These are phyloP conservation scores for Eremochloa ophiuroides DNA, from an alignment of 176 grass and related monocot genomes.

Conservation along the genomic window DNA sequence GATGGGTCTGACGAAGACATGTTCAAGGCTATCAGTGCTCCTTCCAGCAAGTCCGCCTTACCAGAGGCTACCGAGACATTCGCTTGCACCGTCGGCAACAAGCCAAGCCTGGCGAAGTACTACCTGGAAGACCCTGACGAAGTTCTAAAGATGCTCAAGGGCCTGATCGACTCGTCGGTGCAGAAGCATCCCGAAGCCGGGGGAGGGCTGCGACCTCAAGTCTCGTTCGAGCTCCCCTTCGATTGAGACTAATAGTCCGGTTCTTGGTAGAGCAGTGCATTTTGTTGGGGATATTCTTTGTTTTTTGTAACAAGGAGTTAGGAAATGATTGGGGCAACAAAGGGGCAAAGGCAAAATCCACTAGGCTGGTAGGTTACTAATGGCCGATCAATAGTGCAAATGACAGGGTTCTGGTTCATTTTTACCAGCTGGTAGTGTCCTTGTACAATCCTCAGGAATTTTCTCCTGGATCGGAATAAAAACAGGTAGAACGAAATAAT, in stretches of 20 bases:
- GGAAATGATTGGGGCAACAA: neutral
- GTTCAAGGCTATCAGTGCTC: conserved; percentile 22
- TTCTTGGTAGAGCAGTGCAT: neutral
- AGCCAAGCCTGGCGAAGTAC: conserved; percentile 67
- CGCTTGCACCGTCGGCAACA: conserved; percentile 54
- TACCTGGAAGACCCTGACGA: conserved; percentile 56
- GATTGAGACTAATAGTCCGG: neutral
- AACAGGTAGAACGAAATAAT: neutral
- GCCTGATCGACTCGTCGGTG: conserved; percentile 5
- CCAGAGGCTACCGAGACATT: conserved; percentile 29
- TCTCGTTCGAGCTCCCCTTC: conserved; percentile 39
- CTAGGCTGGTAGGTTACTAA: neutral
- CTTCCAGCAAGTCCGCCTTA: neutral
- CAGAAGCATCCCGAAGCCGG: neutral
- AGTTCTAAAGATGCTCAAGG: conserved; percentile 53
- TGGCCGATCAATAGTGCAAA: conserved; percentile 10
- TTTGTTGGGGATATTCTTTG: neutral
- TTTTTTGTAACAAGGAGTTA: conserved; percentile 2
- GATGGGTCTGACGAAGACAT: conserved; percentile 50
- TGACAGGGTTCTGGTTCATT: conserved; percentile 1
- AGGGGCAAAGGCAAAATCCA: neutral
- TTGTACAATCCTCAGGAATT: conserved; percentile 8
- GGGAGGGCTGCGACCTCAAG: neutral
- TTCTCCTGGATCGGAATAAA: neutral
- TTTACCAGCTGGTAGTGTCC: neutral